phyloP scores from a whole-genome alignment of 2,329 filamentous ascomycete genomes.

The Arthrobotrys megalospora region DNA sequence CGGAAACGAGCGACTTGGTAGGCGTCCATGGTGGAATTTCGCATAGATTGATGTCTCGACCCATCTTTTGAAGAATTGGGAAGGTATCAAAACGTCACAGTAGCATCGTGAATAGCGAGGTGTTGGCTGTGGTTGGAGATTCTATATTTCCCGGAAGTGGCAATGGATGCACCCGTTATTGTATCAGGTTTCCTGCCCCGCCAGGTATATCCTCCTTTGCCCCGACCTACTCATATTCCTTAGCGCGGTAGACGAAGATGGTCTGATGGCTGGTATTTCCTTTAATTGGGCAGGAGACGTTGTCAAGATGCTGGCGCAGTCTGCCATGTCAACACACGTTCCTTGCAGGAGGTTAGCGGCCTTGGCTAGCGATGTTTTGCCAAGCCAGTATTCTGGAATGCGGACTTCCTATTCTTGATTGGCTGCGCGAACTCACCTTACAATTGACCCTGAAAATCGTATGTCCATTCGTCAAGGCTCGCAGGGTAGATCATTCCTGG shows the following conservation, averaged over 20 bases:
- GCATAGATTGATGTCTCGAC: conserved; percentile 54
- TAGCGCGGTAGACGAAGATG: conserved; percentile 54
- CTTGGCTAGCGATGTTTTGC: conserved; percentile 35
- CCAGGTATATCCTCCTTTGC: conserved; percentile 18
- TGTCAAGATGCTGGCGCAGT: conserved; percentile 21
- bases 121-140: conserved; percentile 20
- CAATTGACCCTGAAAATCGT: conserved; percentile 59
- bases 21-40: conserved; percentile 35
- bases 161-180: conserved; percentile 33
- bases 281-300: conserved; percentile 58
- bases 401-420: conserved; percentile 57
- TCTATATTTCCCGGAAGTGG: conserved; percentile 54
- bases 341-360: conserved; percentile 32
- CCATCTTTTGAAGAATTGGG: conserved; percentile 51
- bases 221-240: conserved; percentile 36
- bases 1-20: conserved; percentile 26
- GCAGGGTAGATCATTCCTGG: conserved; percentile 53
- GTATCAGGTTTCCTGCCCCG: conserved; percentile 40
- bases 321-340: conserved; percentile 45
- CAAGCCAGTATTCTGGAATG: conserved; percentile 45
- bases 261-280: conserved; percentile 31
- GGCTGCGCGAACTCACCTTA: conserved; percentile 32
- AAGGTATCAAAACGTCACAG: conserved; percentile 45
- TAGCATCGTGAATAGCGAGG: conserved; percentile 3
- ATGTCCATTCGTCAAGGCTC: conserved; percentile 52